Evolutionary conservation across 352 stramenopile genomes (phyloP), one percentile per base, ranked within the genome.

Genomic region (Blastocystis sp.): DNA sequence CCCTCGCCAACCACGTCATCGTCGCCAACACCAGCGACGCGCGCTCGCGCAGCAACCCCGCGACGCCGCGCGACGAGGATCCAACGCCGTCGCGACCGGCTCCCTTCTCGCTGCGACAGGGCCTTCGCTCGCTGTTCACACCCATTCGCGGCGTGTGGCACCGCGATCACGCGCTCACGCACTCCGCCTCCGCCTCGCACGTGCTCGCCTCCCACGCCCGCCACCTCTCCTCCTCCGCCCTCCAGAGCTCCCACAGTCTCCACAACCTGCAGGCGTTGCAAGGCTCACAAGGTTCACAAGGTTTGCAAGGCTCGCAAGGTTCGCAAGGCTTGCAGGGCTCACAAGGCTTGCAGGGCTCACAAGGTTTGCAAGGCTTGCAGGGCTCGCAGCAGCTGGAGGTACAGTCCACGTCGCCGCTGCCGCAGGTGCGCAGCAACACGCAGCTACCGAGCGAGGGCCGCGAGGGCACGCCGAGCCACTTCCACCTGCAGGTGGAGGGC

Each of bases 401-500:
- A 14, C 6, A 57, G 48, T 57, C 48, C 48, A 57, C 48, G 6
- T 14, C 6, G 6, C 14, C 48, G 48, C 48, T 57, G 48, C 48
- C 48, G 6, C 48, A 57, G 6, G 48, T 57, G 0, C 48, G 14
- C 48, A 57, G 48, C 48, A 57, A 57, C 48, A 57, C 28, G 48
- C 48, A 57, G 48, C 48, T 17, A 0, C 48, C 14, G 6, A 17
- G 6, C 48, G 48, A 57, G 6, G 48, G 6, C 6, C 6, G 14
- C 6, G 48, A 57, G 48, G 14, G 14, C 48, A 57, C 48, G 48
- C 14, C 6, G 48, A 57, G 48, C 48, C 48, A 57, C 48, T 57
- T 68, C 48, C 40, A 84, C n/a, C 34, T 69, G 34, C 74, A 68
- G 54, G 74, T 84, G 21, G 57, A 64, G 34, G 59, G 28, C 3